Base-by-base conservation (phyloP, 805 yeast genomes). In the Starmerella scarabaei region DNA sequence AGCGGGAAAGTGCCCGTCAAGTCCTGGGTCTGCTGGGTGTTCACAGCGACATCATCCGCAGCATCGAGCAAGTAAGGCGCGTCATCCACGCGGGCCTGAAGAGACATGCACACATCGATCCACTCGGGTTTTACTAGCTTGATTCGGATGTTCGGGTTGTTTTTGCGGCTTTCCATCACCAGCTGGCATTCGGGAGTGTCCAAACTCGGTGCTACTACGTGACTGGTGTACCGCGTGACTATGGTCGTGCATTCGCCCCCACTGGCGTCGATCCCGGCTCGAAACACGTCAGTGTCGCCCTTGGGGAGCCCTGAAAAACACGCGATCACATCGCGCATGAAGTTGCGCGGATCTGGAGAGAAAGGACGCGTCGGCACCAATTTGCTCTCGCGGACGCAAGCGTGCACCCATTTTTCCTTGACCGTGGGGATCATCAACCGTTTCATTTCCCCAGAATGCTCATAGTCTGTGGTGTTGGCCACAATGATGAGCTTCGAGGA, bases 161-260 rank as follows among this genome's bases (percentile, higher is more conserved):
- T 41, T 19, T 29, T 20, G 6, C 44, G 33, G 41, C 47, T 47
- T 26, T 47, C 35, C 27, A 44, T 61, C 52, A 81, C 83, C 20
- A 71, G 64, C 29, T 73, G 65, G 35, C 77, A 71, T 43, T 74
- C 74, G 38, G 74, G 80, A 40, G 73, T 71, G 3, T 71, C 57
- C 27, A 61, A 54, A 46, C 71, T 72, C 4, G 58, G 53, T 0
- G 88, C 71, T 17, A 88, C 63, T 27, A 84, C 66, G 64, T 88
- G 96, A 0, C 95, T 82, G 1, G 93, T 81, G 47, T 70, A 71
- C 38, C 70, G 69, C 7, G 83, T 75, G 23, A 86, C 62, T 9
- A 63, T 63, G 44, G 77, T 79, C 30, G 73, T 62, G 52, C 66
- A 75, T 26, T 72, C 75, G 3, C 94, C 97, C 2, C 96, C 97